Base-by-base conservation (phyloP, 2,329 filamentous ascomycete genomes). In the Fusarium pseudograminearum region DNA sequence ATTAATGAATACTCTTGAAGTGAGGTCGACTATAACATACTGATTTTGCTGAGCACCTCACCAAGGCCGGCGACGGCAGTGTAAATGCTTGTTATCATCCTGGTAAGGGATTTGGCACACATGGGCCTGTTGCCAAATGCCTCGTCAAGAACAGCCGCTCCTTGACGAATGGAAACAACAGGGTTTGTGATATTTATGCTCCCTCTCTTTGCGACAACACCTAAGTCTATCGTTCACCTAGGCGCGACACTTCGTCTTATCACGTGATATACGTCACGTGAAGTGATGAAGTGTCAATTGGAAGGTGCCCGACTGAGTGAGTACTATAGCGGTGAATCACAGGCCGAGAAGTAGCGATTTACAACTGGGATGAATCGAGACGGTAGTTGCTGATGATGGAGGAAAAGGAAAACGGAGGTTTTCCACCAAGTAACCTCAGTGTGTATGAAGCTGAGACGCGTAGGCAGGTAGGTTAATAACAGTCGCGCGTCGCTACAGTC, bases 51-150 rank as follows among this genome's bases (percentile, higher is more conserved):
- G 34, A 78, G 50, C 55, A 50, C 73, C 30, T 73, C 74, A 24
- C 76, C 63, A n/a, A 78, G 38, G 55, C 71, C 72, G 36, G 74
- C 64, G 26, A 78, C 51, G 33, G 73, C 74, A 30, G 73, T 65
- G 44, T 68, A 67, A 55, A 78, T 48, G 44, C 57, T 70, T 45
- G 72, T 67, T 67, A 78, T 77, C 74, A 78, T 78, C 73, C 71
- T 72, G 71, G 70, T 57, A 54, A 77, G 50, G 62, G 65, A 70
- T 69, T 65, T 64, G 58, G 69, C 45, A 57, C 50, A 73, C 73
- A 57, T 67, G 38, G 55, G 63, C 44, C 62, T 59, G 30, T 46
- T 63, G 57, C 61, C 58, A 30, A 36, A 26, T 54, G 55, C 48
- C 31, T 65, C 36, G 31, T 52, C 48, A 33, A 62, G 30, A 42